A percentile compares a stretch with the other conserved stretches of the same genome.
Conservation (phyloP, 495 filamentous ascomycete genomes). For the Talaromyces ruber region DNA sequence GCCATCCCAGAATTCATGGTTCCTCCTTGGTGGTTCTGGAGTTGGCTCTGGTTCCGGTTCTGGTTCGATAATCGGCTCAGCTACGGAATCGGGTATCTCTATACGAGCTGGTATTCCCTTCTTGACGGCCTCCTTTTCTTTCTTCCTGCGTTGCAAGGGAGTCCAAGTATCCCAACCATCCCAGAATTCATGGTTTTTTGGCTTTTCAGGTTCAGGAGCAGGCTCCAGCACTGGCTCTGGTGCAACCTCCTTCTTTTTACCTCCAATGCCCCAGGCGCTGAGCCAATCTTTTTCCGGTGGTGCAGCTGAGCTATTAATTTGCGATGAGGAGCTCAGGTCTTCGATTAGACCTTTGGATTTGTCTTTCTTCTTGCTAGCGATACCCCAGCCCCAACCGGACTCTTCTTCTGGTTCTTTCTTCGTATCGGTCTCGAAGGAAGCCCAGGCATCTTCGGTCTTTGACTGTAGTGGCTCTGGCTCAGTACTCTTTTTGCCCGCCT, state of each 20-base stretch:
- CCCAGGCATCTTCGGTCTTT: slow-evolving; percentile 1
- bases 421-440: slow-evolving; percentile 11
- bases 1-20: slow-evolving; percentile 8
- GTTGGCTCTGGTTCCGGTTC: slow-evolving; percentile 19
- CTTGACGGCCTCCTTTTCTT: slow-evolving; percentile 11
- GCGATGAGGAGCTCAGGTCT: background rate
- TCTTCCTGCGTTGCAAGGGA: slow-evolving; percentile 9
- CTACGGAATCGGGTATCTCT: background rate
- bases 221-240: background rate
- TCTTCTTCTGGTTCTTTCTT: slow-evolving; percentile 26
- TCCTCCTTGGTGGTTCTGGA: slow-evolving; percentile 14
- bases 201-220: background rate
- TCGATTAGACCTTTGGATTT: slow-evolving; percentile 3
- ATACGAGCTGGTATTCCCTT: background rate
- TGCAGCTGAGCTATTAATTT: slow-evolving; percentile 10
- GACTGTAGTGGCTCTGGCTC: slow-evolving; percentile 7
- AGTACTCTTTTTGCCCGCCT: background rate
- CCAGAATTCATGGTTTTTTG: slow-evolving; percentile 9
- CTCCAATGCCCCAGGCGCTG: slow-evolving; percentile 20
- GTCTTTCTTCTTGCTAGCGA: slow-evolving; percentile 4
- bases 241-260: slow-evolving; percentile 18
- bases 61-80: background rate
- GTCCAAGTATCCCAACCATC: slow-evolving; percentile 2
- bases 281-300: slow-evolving; percentile 21
- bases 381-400: slow-evolving; percentile 8